Conservation (phyloP, 352 stramenopile genomes). For the Aphanomyces cochlioides region DNA sequence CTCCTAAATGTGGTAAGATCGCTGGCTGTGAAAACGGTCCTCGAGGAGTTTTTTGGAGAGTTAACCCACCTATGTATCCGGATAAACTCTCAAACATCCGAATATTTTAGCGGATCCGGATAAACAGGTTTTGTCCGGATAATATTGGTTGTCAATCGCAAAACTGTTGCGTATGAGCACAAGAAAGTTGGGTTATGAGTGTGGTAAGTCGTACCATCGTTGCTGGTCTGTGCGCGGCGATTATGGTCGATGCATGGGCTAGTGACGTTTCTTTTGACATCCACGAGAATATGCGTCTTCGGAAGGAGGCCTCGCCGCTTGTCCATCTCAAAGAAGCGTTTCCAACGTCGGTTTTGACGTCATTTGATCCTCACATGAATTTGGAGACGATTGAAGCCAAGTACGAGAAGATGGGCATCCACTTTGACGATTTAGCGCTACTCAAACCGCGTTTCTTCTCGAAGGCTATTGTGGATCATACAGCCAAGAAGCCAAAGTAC, state of each 20-base stretch:
- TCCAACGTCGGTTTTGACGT: background rate
- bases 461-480: constrained; percentile 11
- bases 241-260: background rate
- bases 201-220: background rate
- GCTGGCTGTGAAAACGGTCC: too few species aligned
- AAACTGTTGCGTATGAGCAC: background rate
- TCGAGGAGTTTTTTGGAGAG: too few species aligned
- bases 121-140: constrained; percentile 5
- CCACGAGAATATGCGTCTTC: constrained; percentile 12
- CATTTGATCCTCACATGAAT: constrained; percentile 13
- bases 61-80: too few species aligned
- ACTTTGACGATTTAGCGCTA: background rate
- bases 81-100: too few species aligned
- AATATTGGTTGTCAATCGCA: constrained; percentile 5
- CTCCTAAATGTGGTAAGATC: too few species aligned
- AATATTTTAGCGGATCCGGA: background rate
- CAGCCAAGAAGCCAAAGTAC: constrained; percentile 4
- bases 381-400: constrained; percentile 6
- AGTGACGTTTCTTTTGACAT: background rate
- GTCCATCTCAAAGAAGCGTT: background rate
- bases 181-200: too few species aligned
- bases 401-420: constrained; percentile 12
- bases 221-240: background rate
- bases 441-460: constrained; percentile 7
- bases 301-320: background rate